Percentiles rank a stretch among this genome's conserved stretches.
Conservation (phyloP, 306 rosid genomes). For the Pterocarpus santalinus region DNA sequence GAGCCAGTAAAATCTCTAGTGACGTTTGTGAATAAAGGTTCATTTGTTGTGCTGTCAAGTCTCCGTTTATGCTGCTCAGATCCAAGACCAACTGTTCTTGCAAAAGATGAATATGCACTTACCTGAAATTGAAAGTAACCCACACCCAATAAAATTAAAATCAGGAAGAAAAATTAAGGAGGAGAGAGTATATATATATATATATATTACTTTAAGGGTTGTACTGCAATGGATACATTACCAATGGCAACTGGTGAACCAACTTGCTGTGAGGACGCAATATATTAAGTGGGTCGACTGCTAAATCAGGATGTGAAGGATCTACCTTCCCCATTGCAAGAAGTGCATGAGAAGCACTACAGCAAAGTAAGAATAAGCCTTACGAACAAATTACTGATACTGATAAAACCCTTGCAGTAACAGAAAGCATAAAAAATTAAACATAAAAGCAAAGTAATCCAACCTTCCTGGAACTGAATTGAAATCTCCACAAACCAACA, state of each 20-base stretch:
- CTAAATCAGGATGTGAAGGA: conserved; percentile 84
- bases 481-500: conserved; percentile 99
- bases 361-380: conserved; percentile 47
- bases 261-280: conserved; percentile 91
- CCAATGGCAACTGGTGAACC: conserved; percentile 96
- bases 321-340: conserved; percentile 98
- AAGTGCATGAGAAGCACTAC: conserved; percentile 98
- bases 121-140: conserved; percentile 61
- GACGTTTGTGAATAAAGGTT: conserved; percentile 92
- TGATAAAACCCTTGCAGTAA: conserved; percentile 5
- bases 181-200: not conserved
- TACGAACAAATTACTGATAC: conserved; percentile 41
- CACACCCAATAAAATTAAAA: conserved; percentile 35
- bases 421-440: not conserved
- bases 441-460: conserved; percentile 25
- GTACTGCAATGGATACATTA: conserved; percentile 46
- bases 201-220: not conserved
- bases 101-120: conserved; percentile 94
- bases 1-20: conserved; percentile 98
- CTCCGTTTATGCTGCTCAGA: conserved; percentile 88
- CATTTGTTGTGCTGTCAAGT: conserved; percentile 81
- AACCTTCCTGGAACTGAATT: conserved; percentile 99
- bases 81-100: conserved; percentile 77
- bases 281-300: conserved; percentile 90
- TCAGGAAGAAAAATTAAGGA: not conserved